Evolutionary conservation across 73 alveolate species (phyloP).

Genomic region (Blepharisma stoltei): DNA sequence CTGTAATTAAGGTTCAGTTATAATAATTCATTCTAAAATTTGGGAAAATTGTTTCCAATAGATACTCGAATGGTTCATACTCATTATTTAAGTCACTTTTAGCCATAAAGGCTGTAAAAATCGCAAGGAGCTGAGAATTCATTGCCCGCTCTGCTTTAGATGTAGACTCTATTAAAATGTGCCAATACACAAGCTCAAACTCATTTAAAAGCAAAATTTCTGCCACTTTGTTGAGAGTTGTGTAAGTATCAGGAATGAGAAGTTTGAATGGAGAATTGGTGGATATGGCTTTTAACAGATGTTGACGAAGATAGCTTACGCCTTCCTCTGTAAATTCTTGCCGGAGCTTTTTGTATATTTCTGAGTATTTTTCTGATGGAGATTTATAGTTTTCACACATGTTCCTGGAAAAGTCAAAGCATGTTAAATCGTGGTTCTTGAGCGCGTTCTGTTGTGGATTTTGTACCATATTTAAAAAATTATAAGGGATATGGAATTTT

Average conservation of each 20-base stretch:
- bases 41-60: background rate
- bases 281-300: too few species aligned
- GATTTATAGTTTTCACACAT: too few species aligned
- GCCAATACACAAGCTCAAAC: constrained; percentile 3
- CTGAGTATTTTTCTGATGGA: too few species aligned
- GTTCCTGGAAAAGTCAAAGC: too few species aligned
- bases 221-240: background rate
- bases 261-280: background rate
- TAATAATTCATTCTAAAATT: background rate
- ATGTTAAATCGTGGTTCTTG: too few species aligned
- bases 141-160: background rate
- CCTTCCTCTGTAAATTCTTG: too few species aligned
- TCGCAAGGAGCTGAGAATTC: background rate
- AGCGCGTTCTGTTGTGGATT: too few species aligned
- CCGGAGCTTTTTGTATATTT: too few species aligned
- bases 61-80: background rate
- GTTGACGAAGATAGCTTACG: too few species aligned
- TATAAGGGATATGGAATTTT: too few species aligned
- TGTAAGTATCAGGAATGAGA: background rate
- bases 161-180: background rate
- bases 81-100: background rate
- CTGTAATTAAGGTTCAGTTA: background rate
- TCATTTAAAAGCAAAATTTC: background rate
- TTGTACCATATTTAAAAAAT: too few species aligned
- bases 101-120: background rate